Percentiles rank a stretch among this genome's conserved stretches.
These are phyloP conservation scores for Fragaria iinumae DNA, from an alignment of 306 rosid genomes.

Conservation along the genomic window DNA sequence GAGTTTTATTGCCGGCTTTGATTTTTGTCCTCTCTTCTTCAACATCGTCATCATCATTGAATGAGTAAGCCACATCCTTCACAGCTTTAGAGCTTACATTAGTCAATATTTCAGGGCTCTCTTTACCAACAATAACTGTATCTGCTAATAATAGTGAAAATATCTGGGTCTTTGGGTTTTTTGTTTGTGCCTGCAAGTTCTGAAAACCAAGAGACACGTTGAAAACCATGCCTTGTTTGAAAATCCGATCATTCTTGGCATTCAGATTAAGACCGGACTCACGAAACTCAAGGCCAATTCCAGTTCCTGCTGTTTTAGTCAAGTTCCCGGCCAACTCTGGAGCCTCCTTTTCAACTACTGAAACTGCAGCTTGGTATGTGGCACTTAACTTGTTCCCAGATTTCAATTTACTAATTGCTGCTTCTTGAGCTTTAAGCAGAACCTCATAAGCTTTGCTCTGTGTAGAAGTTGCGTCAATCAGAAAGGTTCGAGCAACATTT, in stretches of 20 bases:
- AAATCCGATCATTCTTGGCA: constrained; percentile 32
- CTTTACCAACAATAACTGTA: constrained; percentile 34
- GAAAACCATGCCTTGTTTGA: constrained; percentile 39
- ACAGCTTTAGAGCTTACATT: constrained; percentile 34
- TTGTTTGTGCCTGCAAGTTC: constrained; percentile 31
- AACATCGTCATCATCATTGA: constrained; percentile 39
- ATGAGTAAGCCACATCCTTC: constrained; percentile 39
- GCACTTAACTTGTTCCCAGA: constrained; percentile 35
- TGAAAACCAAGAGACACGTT: constrained; percentile 41
- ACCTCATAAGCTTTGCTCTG: constrained; percentile 40
- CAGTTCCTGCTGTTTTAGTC: constrained; percentile 38
- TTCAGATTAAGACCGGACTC: constrained; percentile 38
- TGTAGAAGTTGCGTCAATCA: constrained; percentile 31
- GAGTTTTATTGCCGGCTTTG: constrained; percentile 9
- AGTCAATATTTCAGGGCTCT: constrained; percentile 31
- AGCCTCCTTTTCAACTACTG: constrained; percentile 33
- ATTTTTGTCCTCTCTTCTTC: constrained; percentile 23
- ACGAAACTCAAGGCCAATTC: constrained; percentile 42
- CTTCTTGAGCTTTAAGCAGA: constrained; percentile 39
- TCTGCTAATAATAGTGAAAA: constrained; percentile 37
- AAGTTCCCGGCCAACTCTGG: constrained; percentile 31
- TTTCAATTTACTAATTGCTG: constrained; percentile 28
- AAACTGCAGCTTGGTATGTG: constrained; percentile 32
- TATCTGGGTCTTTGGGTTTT: constrained; percentile 28
- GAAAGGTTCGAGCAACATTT: constrained; percentile 31